Evolutionary conservation across 345 rosid species (phyloP), one percentile per base, ranked within the genome.

Genomic region (Pistacia integerrima): DNA sequence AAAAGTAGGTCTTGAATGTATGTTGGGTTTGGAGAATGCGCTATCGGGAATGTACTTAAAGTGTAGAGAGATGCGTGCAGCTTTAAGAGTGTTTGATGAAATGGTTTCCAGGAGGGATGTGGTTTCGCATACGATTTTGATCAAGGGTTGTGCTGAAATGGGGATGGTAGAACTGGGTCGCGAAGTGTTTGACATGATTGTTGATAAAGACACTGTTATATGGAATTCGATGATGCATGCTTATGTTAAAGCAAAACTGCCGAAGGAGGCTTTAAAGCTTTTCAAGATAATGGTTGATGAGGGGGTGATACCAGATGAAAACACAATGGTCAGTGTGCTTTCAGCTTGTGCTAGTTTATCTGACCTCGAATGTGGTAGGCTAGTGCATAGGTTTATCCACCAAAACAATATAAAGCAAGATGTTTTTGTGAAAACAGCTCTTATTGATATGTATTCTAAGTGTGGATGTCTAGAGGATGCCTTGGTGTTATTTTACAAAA

Each of bases 401-500:
- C 36, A 17, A 28, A 78, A 75, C 64, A 59, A 72, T 51, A 51
- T 75, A 61, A 56, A 11, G 4, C 82, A 75, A 79, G 85, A 82
- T 57, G 51, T 38, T 25, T 64, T 75, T 51, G 62, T 82, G 51
- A 76, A 72, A 56, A 82, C 85, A 11, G 85, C 85, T 16, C 58
- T 82, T 14, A 75, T 78, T 13, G 68, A 68, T 9, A 82, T 82
- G 85, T 82, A 82, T 48, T 78, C 69, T 1, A 82, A 82, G 62
- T 79, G 85, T 18, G 82, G 82, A 48, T 72, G 78, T 48, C 36
- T 79, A 48, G 78, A 79, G 68, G 82, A 79, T 11, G 80, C 80
- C 11, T 57, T 82, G 78, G 73, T 79, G 33, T 76, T 73, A 71
- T 82, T 82, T 73, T 79, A 82, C 52, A 82, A 82, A 71, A 79